These are phyloP conservation scores for Dittrichia graveolens DNA, from an alignment of 129 eudicot genomes.

Conservation along the genomic window DNA sequence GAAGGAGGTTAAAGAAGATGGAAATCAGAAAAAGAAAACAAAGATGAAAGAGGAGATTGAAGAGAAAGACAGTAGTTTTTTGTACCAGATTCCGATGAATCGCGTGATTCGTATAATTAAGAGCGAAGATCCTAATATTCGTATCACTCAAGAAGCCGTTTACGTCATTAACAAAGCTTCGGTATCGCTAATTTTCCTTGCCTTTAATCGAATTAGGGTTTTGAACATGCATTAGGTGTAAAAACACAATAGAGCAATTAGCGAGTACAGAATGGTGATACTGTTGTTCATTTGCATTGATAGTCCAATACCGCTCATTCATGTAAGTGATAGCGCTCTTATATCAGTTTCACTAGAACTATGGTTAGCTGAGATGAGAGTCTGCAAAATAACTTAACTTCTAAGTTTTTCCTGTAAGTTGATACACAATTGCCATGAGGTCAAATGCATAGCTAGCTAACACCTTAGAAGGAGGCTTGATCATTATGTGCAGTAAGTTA, in stretches of 20 bases:
- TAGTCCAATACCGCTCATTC: not conserved
- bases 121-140: slow-evolving; percentile 54
- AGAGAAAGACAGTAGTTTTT: slow-evolving; percentile 34
- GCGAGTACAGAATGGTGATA: not conserved
- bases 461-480: not conserved
- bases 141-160: slow-evolving; percentile 67
- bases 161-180: slow-evolving; percentile 75
- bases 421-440: not conserved
- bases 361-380: slow-evolving; percentile 9
- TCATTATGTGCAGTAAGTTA: slow-evolving; percentile 12
- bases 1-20: not conserved
- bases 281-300: not conserved
- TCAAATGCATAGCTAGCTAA: not conserved
- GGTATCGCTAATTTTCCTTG: slow-evolving; percentile 39
- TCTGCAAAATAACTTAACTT: too few relatives aligned
- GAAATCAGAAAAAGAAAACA: slow-evolving; percentile 8
- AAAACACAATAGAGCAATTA: slow-evolving; percentile 2
- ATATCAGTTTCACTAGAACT: not conserved
- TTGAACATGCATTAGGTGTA: not conserved
- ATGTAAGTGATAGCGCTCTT: not conserved
- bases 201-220: slow-evolving; percentile 22
- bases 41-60: slow-evolving; percentile 28
- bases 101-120: slow-evolving; percentile 62
- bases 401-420: not conserved
- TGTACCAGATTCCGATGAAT: slow-evolving; percentile 57